Evolutionary conservation across 352 stramenopile species (phyloP).

Genomic region (Phytophthora boehmeriae): DNA sequence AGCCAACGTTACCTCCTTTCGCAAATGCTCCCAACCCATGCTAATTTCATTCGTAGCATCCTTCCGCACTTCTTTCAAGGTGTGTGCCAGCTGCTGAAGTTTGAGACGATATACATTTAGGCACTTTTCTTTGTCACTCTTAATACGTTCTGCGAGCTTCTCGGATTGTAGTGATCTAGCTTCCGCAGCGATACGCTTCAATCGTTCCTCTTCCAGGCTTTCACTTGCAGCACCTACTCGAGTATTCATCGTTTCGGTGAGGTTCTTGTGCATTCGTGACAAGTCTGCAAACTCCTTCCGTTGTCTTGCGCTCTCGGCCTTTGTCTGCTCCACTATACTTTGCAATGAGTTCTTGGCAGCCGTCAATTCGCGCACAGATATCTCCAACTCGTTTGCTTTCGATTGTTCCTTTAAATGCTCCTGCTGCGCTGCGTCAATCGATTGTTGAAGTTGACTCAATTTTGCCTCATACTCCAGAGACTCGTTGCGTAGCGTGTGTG

Average conservation of each 20-base stretch:
- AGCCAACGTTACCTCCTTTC: slow-evolving; percentile 33
- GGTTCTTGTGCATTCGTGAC: slow-evolving; percentile 70
- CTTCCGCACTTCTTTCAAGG: slow-evolving; percentile 40
- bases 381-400: slow-evolving; percentile 21
- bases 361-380: slow-evolving; percentile 19
- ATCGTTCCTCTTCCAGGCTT: slow-evolving; percentile 40
- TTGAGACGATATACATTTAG: slow-evolving; percentile 36
- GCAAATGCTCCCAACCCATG: slow-evolving; percentile 31
- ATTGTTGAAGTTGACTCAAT: slow-evolving; percentile 32
- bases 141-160: slow-evolving; percentile 29
- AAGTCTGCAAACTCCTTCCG: slow-evolving; percentile 69
- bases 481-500: slow-evolving; percentile 24
- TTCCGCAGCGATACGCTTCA: slow-evolving; percentile 27
- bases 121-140: slow-evolving; percentile 30
- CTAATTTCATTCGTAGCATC: slow-evolving; percentile 41
- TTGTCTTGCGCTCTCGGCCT: slow-evolving; percentile 47
- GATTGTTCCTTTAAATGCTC: slow-evolving; percentile 11
- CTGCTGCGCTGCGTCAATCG: slow-evolving; percentile 22
- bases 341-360: slow-evolving; percentile 39
- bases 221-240: slow-evolving; percentile 30
- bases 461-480: slow-evolving; percentile 37
- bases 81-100: slow-evolving; percentile 32
- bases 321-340: slow-evolving; percentile 31
- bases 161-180: slow-evolving; percentile 32
- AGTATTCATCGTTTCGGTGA: slow-evolving; percentile 49